phyloP scores from a whole-genome alignment of 2,329 filamentous ascomycete species.

The Epichloe aotearoae region DNA sequence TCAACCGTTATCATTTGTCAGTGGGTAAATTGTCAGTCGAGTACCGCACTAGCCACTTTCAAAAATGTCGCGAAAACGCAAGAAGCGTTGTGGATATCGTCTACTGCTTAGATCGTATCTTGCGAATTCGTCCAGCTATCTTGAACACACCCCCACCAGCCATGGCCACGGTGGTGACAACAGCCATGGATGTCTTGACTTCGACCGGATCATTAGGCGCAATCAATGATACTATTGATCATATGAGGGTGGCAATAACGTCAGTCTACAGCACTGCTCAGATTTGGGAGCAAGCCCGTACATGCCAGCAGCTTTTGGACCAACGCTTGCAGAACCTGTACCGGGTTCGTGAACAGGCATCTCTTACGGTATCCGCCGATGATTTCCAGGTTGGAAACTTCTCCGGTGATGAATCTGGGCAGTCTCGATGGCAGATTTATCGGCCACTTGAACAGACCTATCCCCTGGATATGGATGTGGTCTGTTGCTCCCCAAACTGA shows the following conservation, averaged over 20 bases:
- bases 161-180: constrained; percentile 45
- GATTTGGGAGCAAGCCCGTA: constrained; percentile 46
- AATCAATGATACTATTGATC: constrained; percentile 37
- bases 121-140: constrained; percentile 17
- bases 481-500: constrained; percentile 18
- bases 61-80: constrained; percentile 37
- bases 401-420: constrained; percentile 14
- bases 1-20: constrained; percentile 46
- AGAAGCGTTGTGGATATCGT: constrained; percentile 35
- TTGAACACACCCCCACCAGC: constrained; percentile 43
- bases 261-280: constrained; percentile 41
- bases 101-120: constrained; percentile 26
- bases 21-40: constrained; percentile 24
- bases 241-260: constrained; percentile 37
- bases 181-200: constrained; percentile 53
- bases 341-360: constrained; percentile 20
- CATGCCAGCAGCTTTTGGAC: constrained; percentile 35
- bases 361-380: constrained; percentile 14
- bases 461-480: constrained; percentile 24
- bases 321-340: constrained; percentile 22
- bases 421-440: constrained; percentile 22
- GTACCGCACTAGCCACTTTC: constrained; percentile 30
- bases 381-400: constrained; percentile 17
- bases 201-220: constrained; percentile 41
- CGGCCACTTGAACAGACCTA: constrained; percentile 22